Conservation (phyloP, 1,284 basidiomycete species). For the Moesziomyces sp. region DNA sequence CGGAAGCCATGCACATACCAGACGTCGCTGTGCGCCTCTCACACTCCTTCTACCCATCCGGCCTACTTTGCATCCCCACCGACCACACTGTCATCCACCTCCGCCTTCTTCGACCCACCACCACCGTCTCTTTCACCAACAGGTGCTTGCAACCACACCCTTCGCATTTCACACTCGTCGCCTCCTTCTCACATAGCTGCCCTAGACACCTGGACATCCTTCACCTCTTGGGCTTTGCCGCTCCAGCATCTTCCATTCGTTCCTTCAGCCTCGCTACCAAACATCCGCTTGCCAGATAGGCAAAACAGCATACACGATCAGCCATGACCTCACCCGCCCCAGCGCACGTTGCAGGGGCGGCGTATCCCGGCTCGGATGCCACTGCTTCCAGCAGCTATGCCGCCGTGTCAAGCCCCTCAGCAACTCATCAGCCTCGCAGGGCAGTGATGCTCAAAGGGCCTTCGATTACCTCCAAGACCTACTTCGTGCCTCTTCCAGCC, state of each 20-base stretch:
- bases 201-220: no score
- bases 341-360: neutral
- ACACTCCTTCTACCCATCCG: no score
- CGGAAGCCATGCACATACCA: neutral
- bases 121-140: no score
- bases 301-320: no score
- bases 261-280: neutral
- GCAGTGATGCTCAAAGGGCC: slow-evolving; percentile 64
- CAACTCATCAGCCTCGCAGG: slow-evolving; percentile 17
- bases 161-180: no score
- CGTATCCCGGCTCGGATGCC: neutral
- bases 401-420: slow-evolving; percentile 7
- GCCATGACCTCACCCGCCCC: neutral
- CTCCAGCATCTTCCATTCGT: neutral
- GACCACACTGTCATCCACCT: no score
- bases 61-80: no score
- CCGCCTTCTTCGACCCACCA: no score
- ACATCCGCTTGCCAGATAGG: neutral
- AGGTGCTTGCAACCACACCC: no score
- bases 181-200: no score
- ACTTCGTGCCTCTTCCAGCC: slow-evolving; percentile 56
- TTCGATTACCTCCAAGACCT: slow-evolving; percentile 57
- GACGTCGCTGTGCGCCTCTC: no score
- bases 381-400: neutral
- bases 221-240: no score